Conservation (phyloP, 345 rosid species). For the Hibiscus syriacus region DNA sequence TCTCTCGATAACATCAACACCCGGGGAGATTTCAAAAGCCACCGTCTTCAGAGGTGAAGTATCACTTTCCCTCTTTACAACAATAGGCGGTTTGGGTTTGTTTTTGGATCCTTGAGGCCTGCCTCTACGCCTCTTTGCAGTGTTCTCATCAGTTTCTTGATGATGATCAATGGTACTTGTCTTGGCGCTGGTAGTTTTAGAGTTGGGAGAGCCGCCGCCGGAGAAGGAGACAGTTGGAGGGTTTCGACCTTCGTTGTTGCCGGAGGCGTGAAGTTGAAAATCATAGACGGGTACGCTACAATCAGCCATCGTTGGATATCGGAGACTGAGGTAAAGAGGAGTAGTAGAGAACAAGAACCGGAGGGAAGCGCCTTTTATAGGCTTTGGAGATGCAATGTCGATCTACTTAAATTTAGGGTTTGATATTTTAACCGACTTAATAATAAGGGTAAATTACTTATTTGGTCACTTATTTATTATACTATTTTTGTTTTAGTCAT, state of each 20-base stretch:
- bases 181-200: not conserved
- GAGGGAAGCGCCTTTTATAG: too few species aligned
- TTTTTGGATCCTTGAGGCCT: slow-evolving; percentile 57
- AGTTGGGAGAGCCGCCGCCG: slow-evolving; percentile 2
- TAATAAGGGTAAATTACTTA: too few species aligned
- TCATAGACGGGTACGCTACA: slow-evolving; percentile 21
- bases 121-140: slow-evolving; percentile 33
- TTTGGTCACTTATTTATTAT: too few species aligned
- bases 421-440: too few species aligned
- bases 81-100: slow-evolving; percentile 46
- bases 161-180: slow-evolving; percentile 3
- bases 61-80: slow-evolving; percentile 25
- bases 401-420: too few species aligned
- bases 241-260: slow-evolving; percentile 24
- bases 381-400: too few species aligned
- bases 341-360: too few species aligned
- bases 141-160: not conserved
- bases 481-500: too few species aligned
- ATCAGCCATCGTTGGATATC: slow-evolving; percentile 26
- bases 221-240: slow-evolving; percentile 5
- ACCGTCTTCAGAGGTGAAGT: slow-evolving; percentile 32
- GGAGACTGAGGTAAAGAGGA: not conserved
- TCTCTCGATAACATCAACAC: slow-evolving; percentile 34
- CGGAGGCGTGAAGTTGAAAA: slow-evolving; percentile 24
- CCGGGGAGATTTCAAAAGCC: slow-evolving; percentile 45